Evolutionary conservation across 2,329 filamentous ascomycete genomes (phyloP), one percentile per base, ranked within the genome.

Genomic region (Penicillium sp.): DNA sequence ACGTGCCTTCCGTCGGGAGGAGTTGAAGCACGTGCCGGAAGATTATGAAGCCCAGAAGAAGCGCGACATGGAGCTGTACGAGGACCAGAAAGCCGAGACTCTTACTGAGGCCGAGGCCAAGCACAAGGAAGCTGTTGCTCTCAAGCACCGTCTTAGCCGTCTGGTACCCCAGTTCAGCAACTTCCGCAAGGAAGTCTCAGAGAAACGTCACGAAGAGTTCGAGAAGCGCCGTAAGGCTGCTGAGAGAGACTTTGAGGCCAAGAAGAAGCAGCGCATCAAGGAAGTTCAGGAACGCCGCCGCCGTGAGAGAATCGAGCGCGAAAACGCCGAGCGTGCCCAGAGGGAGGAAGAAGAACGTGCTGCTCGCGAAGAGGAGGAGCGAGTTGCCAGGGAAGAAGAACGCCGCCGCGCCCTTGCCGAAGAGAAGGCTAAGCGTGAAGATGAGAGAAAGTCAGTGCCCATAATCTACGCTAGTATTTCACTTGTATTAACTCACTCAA

Each of bases 1-100:
- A 84, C 91, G 95, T 82, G 95, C 95, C 44, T 96, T 96, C 86
- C 90, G 95, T 73, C 92, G 94, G 78, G 95, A 98, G 81, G 95
- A 99, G 80, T 82, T 90, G 73, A 97, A 97, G 87, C 94, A 97
- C 80, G 83, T 98, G 62, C 83, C 88, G 61, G 88, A 89, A 55
- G 95, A 99, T 74, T 97, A 96, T 74, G 90, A 91, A 67, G 84
- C 83, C 70, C 95, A 99, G 81, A 89, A 90, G 75, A 87, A 93
- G 74, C 83, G 81, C 61, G 95, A 99, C 74, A 78, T 90, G 67
- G 89, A 88, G 60, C 87, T 92, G 46, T 96, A 97, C 76, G 92
- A 98, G 73, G 84, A 86, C 73, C 85, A 86, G 70, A 96, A 91
- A 82, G 83, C 82, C 23, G 88, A 96, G 79, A 93, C 90, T 5